A percentile compares a stretch with the other conserved stretches of the same genome.
Conservation (phyloP, 106 monocot genomes). For the Alisma plantagoaquatica region DNA sequence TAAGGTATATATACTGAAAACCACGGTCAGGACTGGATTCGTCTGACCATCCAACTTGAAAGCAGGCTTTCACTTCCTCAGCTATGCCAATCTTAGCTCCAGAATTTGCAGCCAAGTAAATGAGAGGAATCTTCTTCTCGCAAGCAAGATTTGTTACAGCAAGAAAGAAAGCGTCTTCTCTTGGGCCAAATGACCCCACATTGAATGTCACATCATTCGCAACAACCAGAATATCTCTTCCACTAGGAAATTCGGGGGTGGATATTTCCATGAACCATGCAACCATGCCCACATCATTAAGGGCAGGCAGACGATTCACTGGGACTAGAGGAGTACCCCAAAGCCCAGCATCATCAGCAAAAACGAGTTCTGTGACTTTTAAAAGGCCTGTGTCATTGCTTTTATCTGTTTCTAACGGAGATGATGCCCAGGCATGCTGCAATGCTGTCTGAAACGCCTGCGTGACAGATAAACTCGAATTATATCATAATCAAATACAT, state of each 20-base stretch:
- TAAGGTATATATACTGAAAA: constrained; percentile 89
- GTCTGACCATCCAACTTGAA: constrained; percentile 84
- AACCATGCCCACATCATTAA: constrained; percentile 88
- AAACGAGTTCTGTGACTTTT: constrained; percentile 60
- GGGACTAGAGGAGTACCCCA: constrained; percentile 70
- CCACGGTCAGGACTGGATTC: constrained; percentile 74
- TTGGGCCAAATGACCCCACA: constrained; percentile 91
- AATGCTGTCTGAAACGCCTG: constrained; percentile 92
- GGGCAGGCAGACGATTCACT: constrained; percentile 48
- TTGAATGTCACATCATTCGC: constrained; percentile 90
- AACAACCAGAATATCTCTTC: constrained; percentile 74
- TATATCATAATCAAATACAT: not conserved
- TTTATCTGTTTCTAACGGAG: constrained; percentile 3
- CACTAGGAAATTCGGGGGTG: constrained; percentile 83
- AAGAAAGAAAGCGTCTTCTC: constrained; percentile 93
- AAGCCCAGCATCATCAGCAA: constrained; percentile 44
- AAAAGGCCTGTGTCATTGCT: constrained; percentile 21
- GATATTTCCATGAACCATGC: constrained; percentile 80
- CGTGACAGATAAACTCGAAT: constrained; percentile 2
- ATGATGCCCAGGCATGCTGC: constrained; percentile 41
- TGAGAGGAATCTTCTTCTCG: constrained; percentile 72
- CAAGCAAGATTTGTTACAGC: constrained; percentile 71
- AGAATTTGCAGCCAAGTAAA: constrained; percentile 90
- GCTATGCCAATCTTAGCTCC: constrained; percentile 91
- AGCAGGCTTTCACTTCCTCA: constrained; percentile 83